Base-by-base conservation (phyloP, 139 green algal species). In the Ettlia oleoabundans region DNA sequence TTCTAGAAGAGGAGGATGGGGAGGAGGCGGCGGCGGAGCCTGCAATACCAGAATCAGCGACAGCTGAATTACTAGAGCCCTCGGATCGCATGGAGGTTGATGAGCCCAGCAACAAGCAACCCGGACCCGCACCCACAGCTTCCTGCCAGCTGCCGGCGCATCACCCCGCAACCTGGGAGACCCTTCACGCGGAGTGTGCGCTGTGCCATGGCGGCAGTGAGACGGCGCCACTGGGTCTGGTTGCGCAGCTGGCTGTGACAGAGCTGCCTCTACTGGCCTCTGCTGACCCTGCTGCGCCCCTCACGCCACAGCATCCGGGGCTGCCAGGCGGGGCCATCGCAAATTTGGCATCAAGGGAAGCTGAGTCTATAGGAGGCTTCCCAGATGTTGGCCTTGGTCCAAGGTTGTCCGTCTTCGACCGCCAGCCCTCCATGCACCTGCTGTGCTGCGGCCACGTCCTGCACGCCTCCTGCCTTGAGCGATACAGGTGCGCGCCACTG, bases 391-490 rank as follows among this genome's bases (percentile, higher is more conserved):
- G 71, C 32, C 19, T 43, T 3, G 71, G 71, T 43, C 71, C 71
- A 10, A 32, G 71, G 6, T 47, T 78, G 43, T 78, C 71, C 2
- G 32, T 65, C 0, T 79, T 84, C 37, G 73, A 84, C 72, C 43
- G 61, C 37, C 53, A 53, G 62, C 40, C 72, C 43, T 58, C 66
- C 40, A 47, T 86, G 42, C 53, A 78, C 62, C 21, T 86, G 73
- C 73, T 86, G 63, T 86, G 81, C 63, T 86, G 81, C 55, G 73
- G 72, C 28, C 81, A 86, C 62, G 58, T 83, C 63, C 63, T 86
- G 62, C 81, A 86, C 37, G 33, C 30, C 1, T n/a, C 61, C 8
- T 86, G 81, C 81, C 73, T 84, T 13, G 43, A 78, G 32, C 51
- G 77, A n/a, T 82, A 82, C 76, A 73, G 76, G 61, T 69, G 28